Conservation (phyloP, 192 early-diverging fungal genomes). For the Mortierella alpina region DNA sequence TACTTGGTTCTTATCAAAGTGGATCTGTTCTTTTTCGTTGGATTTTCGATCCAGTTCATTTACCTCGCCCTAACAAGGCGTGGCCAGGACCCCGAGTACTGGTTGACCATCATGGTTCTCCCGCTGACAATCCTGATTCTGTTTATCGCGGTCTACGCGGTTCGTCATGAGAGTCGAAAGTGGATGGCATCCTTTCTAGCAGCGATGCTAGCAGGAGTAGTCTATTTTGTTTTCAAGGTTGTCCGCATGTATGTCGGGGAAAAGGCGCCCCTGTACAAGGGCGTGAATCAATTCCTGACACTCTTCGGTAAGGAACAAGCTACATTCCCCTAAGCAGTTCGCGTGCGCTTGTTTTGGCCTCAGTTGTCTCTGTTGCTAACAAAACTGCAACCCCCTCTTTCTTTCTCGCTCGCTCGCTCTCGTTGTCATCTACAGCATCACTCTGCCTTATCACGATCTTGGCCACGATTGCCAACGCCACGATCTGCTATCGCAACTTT, state of each 20-base stretch:
- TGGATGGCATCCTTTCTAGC: slow-evolving; percentile 71
- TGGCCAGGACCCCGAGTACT: slow-evolving; percentile 58
- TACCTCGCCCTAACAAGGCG: slow-evolving; percentile 72
- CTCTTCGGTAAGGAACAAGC: slow-evolving; percentile 69
- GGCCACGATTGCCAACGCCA: slow-evolving; percentile 57
- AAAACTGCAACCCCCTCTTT: background rate
- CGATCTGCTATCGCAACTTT: slow-evolving; percentile 65
- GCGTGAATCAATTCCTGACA: slow-evolving; percentile 70
- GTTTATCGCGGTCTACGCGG: slow-evolving; percentile 72
- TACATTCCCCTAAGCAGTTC: background rate
- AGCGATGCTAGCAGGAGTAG: slow-evolving; percentile 69
- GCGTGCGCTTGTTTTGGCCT: background rate
- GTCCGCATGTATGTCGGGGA: slow-evolving; percentile 63
- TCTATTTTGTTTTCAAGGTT: slow-evolving; percentile 79
- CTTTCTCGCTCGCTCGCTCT: background rate
- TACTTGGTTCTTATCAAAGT: slow-evolving; percentile 85
- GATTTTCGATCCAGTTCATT: slow-evolving; percentile 80
- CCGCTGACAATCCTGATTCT: slow-evolving; percentile 71
- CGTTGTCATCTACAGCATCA: slow-evolving; percentile 29
- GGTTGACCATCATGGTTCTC: slow-evolving; percentile 66
- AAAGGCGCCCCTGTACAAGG: slow-evolving; percentile 57
- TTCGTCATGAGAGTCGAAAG: slow-evolving; percentile 72
- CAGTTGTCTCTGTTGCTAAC: slow-evolving; percentile 3
- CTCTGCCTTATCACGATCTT: slow-evolving; percentile 61
- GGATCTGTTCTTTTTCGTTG: slow-evolving; percentile 84